Evolutionary conservation across 176 grass and related monocot genomes (phyloP), one percentile per base, ranked within the genome.

Genomic region (Phragmites australis): DNA sequence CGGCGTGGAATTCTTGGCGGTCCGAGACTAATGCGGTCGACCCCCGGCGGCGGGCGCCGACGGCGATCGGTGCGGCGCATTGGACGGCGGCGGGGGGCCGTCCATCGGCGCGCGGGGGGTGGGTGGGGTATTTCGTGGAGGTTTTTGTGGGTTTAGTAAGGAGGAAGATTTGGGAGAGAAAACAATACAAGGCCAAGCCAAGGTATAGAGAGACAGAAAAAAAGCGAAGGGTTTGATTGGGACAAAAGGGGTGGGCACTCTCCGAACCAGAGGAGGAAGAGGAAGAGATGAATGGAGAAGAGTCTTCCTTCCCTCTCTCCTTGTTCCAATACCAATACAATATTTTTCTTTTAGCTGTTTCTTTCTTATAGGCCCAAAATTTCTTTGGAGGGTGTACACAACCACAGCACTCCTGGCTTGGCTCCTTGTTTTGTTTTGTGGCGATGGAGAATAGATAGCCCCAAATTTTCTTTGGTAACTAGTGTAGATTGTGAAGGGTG

Each of bases 131-230:
- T 80, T 81, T 74, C 29, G 62, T n/a, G 76, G 76, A 86, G 84
- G 84, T 81, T 86, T 81, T 84, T 10, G 40, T 68, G 68, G 84
- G 77, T 86, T 86, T 86, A 81, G 76, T 80, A 73, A 80, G 26
- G 18, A 81, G 19, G 9, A 75, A 39, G 76, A 81, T 75, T 81
- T 81, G 47, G 5, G 49, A 70, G 65, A 86, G 76, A 80, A 67
- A 84, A 85, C 47, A 63, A 78, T 51, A 52, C 43, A 2, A 18
- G 9, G 22, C 52, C 6, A 13, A 5, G 53, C 29, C 19, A 67
- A 21, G 31, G 21, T 26, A 67, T 21, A 48, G 76, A 43, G 46
- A 64, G 64, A 41, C 23, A 69, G 30, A 66, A 8, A 42, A 19
- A 43, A 48, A 78, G 70, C 77, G 57, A 74, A 17, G 46, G 31